Base-by-base conservation (phyloP, 1,139 yeast species). In the Candida glucosophila region DNA sequence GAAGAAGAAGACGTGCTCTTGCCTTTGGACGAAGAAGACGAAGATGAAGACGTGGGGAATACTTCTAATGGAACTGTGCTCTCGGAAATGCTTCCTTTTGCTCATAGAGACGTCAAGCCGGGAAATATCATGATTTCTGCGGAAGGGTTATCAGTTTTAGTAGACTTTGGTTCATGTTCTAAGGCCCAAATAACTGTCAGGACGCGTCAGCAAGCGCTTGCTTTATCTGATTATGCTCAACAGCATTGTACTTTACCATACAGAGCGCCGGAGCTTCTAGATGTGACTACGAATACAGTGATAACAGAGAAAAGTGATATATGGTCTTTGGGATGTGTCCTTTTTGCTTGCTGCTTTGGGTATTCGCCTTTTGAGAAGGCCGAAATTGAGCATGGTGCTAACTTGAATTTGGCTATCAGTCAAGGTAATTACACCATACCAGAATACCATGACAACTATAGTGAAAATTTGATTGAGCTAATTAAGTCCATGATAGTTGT, bases 301-400 rank as follows among this genome's bases (percentile, higher is more conserved):
- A 63, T 88, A 23, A 75, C 77, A 32, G 94, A 81, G 44, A 67
- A 71, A 29, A 77, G 81, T 4, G 97, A 88, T 45, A 73, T 88
- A 12, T 88, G 97, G 97, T 79, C 93, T 5, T 51, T 86, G 17
- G 97, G 97, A 0, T 85, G 96, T 44, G 60, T 85, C 2, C 47
- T 85, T 14, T 88, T 80, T 51, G 73, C 88, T 2, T 56, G 83
- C 36, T 66, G 90, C 51, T 88, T 80, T 52, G 79, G 81, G 1
- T 66, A 67, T 20, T 80, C 94, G 2, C 97, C 97, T 1, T 88
- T 88, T 52, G 95, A 86, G 46, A 68, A 83, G 44, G 74, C 80
- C 43, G 92, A 85, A 39, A 67, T 73, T 23, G 77, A 78, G 25
- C 73, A 77, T 33, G 96, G 96, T 11, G 95, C 93, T 3, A 81